Conservation (phyloP, 345 rosid species). For the Lumnitzera littorea region DNA sequence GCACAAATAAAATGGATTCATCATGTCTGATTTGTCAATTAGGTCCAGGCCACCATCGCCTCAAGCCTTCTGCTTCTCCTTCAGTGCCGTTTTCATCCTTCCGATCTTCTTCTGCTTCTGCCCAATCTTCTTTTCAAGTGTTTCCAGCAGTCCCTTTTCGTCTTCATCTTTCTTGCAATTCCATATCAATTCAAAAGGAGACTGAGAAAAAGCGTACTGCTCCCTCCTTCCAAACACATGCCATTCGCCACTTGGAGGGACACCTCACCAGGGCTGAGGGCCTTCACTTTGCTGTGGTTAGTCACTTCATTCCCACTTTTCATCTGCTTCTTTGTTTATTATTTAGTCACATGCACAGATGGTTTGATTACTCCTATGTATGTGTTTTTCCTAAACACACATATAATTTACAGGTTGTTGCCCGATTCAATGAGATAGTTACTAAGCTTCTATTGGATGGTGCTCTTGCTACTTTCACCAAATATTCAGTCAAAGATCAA, state of each 20-base stretch:
- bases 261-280: constrained; percentile 55
- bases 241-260: constrained; percentile 66
- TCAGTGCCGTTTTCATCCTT: no score
- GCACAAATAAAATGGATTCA: no score
- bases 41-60: no score
- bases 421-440: constrained; percentile 89
- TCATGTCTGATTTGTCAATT: no score
- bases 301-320: constrained; percentile 5
- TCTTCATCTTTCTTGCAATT: constrained; percentile 6
- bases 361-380: neutral
- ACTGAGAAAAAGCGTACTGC: constrained; percentile 8
- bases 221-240: constrained; percentile 35
- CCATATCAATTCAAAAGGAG: constrained; percentile 26
- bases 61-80: no score
- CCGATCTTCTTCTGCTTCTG: no score
- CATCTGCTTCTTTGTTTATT: no score
- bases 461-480: constrained; percentile 77
- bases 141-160: no score
- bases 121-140: no score
- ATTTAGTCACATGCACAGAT: neutral
- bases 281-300: constrained; percentile 82
- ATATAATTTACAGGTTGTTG: constrained; percentile 55
- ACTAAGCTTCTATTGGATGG: constrained; percentile 79
- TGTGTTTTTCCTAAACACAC: neutral
- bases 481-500: constrained; percentile 75